Evolutionary conservation across 805 yeast genomes (phyloP).

Genomic region (Ascoidea asiatica): DNA sequence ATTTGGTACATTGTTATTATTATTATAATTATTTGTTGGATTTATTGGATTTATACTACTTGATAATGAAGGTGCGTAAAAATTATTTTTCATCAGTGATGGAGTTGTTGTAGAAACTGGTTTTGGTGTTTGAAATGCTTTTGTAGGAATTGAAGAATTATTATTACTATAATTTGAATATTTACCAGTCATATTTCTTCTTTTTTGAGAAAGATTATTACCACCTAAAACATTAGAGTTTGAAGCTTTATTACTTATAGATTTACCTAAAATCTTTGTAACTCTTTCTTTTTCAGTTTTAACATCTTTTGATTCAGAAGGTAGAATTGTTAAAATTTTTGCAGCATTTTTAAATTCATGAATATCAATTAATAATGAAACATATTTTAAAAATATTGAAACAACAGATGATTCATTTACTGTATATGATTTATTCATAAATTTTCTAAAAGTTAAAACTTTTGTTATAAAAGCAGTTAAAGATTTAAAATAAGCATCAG

Average conservation of each 20-base stretch:
- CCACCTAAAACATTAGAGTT: constrained; percentile 10
- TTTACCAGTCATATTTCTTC: no score
- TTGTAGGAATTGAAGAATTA: no score
- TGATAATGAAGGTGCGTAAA: neutral
- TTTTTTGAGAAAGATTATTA: no score
- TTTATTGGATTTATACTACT: constrained; percentile 3
- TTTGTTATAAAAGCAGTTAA: constrained; percentile 75
- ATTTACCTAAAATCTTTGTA: constrained; percentile 2
- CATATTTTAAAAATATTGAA: constrained; percentile 63
- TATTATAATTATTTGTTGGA: constrained; percentile 1
- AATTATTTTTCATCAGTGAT: neutral
- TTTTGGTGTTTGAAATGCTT: no score
- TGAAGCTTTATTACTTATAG: neutral
- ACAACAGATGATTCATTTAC: constrained; percentile 7
- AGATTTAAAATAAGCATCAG: constrained; percentile 76
- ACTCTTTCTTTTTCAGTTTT: constrained; percentile 62
- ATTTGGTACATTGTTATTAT: no score
- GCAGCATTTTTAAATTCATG: constrained; percentile 79
- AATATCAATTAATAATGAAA: constrained; percentile 62
- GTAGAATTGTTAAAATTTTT: constrained; percentile 54
- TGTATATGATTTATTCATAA: neutral
- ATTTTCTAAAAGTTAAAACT: constrained; percentile 50
- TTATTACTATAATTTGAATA: no score
- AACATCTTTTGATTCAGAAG: constrained; percentile 60
- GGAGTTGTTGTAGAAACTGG: no score